phyloP scores from a whole-genome alignment of 169 alveolate species.

The Neospora caninum region DNA sequence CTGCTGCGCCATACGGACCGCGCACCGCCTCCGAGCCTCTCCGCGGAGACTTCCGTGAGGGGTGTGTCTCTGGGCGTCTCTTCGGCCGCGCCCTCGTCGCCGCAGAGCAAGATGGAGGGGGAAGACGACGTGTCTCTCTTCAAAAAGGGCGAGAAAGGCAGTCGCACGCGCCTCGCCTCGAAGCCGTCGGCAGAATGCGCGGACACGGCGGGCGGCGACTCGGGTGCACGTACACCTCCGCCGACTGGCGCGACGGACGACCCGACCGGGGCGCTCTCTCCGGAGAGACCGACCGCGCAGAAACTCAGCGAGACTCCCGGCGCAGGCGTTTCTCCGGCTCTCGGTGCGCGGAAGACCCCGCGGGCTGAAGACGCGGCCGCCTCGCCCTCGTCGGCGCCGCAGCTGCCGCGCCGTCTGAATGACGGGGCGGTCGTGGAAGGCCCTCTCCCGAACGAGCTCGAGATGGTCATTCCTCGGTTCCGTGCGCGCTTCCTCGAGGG shows the following conservation, averaged over 20 bases:
- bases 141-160: neutral
- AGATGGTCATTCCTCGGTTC: conserved; percentile 30
- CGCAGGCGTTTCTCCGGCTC: no score
- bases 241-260: neutral
- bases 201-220: neutral
- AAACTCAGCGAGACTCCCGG: no score
- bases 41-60: neutral
- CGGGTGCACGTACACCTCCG: neutral
- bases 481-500: conserved; percentile 22
- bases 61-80: neutral
- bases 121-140: neutral
- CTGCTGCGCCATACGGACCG: neutral
- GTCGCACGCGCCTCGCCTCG: neutral
- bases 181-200: neutral
- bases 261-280: neutral
- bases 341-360: no score
- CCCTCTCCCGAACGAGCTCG: conserved; percentile 22
- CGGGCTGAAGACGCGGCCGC: no score
- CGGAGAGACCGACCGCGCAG: neutral
- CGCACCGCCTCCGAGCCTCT: neutral
- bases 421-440: neutral
- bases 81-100: neutral
- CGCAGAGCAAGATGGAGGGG: neutral
- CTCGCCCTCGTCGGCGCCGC: neutral
- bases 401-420: neutral